Conservation (phyloP, 192 early-diverging fungal species). For the Coemansia sp. region DNA sequence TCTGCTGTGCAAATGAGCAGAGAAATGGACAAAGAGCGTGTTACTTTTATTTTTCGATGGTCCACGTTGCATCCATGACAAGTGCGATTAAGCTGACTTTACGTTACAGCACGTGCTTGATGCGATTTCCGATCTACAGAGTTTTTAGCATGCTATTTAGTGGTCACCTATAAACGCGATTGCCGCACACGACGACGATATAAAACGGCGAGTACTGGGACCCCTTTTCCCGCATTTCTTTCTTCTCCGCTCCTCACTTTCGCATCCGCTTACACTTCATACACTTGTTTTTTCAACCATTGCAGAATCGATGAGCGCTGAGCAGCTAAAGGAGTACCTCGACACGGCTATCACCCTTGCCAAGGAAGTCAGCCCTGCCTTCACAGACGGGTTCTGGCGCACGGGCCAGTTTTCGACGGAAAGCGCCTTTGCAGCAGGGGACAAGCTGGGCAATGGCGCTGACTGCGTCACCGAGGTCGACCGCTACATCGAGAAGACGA, state of each 20-base stretch:
- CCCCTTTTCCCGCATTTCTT: not conserved
- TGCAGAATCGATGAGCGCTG: not conserved
- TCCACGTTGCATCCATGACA: too few relatives aligned
- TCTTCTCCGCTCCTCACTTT: not conserved
- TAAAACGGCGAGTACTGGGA: not conserved
- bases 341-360: slow-evolving; percentile 26
- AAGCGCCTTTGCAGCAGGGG: slow-evolving; percentile 32
- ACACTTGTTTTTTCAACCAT: not conserved
- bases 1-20: too few relatives aligned
- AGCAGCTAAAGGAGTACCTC: slow-evolving; percentile 37
- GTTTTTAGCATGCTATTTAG: too few relatives aligned
- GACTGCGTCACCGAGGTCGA: slow-evolving; percentile 81
- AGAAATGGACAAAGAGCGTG: too few relatives aligned
- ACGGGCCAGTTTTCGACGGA: slow-evolving; percentile 33
- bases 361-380: slow-evolving; percentile 43
- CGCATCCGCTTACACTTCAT: too few relatives aligned
- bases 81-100: too few relatives aligned
- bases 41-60: too few relatives aligned
- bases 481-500: slow-evolving; percentile 71
- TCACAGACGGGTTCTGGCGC: slow-evolving; percentile 53
- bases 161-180: too few relatives aligned
- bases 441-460: slow-evolving; percentile 37
- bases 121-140: too few relatives aligned
- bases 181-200: not conserved
- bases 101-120: not conserved